Evolutionary conservation across 768 basidiomycete species (phyloP).

Genomic region (Agaricus blazei): DNA sequence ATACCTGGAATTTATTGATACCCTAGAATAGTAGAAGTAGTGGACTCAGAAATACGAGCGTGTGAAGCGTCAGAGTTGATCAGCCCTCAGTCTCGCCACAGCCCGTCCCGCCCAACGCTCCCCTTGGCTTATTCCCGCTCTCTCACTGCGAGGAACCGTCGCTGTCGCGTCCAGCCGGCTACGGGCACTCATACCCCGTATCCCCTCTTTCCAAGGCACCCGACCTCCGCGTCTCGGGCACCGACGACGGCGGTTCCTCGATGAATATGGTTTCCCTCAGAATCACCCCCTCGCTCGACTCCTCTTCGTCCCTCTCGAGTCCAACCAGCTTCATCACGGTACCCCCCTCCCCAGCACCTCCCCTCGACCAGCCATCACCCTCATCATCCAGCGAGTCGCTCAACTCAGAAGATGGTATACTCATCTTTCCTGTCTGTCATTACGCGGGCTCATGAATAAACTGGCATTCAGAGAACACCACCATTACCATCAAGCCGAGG

Average conservation of each 20-base stretch:
- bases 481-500: conserved; percentile 58
- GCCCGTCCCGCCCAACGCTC: background rate
- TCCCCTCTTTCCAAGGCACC: background rate
- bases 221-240: conserved; percentile 5
- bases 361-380: conserved; percentile 23
- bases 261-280: conserved; percentile 15
- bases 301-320: conserved; percentile 29
- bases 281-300: conserved; percentile 28
- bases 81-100: conserved; percentile 1
- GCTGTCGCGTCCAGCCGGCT: conserved; percentile 10
- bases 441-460: conserved; percentile 4
- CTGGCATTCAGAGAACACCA: conserved; percentile 55
- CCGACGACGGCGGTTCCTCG: conserved; percentile 11
- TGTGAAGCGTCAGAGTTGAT: conserved; percentile 9
- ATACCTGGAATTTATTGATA: conserved; percentile 80
- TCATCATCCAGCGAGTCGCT: conserved; percentile 56
- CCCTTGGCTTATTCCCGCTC: background rate
- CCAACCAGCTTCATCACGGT: conserved; percentile 20
- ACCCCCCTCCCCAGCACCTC: conserved; percentile 33
- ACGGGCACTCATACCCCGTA: conserved; percentile 7
- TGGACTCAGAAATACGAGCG: background rate
- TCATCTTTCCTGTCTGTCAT: conserved; percentile 8
- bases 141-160: conserved; percentile 11
- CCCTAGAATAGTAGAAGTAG: background rate
- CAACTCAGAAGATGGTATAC: conserved; percentile 59